These are phyloP conservation scores for Cunninghamia lanceolata DNA, from an alignment of 75 land plant species.

Conservation along the genomic window DNA sequence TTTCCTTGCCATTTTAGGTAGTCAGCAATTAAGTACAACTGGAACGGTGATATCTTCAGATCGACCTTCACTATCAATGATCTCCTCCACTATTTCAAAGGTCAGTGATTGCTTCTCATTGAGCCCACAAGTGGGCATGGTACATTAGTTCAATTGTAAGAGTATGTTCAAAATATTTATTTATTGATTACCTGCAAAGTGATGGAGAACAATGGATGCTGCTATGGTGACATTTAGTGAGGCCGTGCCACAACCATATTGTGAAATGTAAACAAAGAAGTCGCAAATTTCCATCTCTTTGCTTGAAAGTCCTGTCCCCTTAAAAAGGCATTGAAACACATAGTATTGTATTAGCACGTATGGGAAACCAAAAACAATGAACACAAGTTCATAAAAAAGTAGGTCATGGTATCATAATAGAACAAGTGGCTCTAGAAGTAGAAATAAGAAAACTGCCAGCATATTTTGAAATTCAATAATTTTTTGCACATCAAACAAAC, in stretches of 20 bases:
- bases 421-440: not conserved
- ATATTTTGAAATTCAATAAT: not conserved
- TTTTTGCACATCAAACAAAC: not conserved
- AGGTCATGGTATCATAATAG: not conserved
- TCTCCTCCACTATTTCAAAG: not conserved
- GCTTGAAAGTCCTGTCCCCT: conserved; percentile 93
- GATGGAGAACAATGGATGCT: conserved; percentile 96
- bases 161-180: not conserved
- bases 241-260: conserved; percentile 93
- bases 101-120: not conserved
- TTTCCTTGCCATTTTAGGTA: not conserved
- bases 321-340: not conserved
- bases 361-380: not conserved
- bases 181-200: conserved; percentile 62
- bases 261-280: conserved; percentile 92
- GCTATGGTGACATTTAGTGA: conserved; percentile 97
- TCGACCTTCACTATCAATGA: not conserved
- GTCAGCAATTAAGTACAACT: not conserved
- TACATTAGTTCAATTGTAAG: not conserved
- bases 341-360: not conserved
- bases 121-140: not conserved
- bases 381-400: not conserved
- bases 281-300: conserved; percentile 94
- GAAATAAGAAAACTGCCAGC: not conserved
- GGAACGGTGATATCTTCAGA: not conserved